Base-by-base conservation (phyloP, 2,329 filamentous ascomycete genomes). In the Daldinia eschscholtzii region DNA sequence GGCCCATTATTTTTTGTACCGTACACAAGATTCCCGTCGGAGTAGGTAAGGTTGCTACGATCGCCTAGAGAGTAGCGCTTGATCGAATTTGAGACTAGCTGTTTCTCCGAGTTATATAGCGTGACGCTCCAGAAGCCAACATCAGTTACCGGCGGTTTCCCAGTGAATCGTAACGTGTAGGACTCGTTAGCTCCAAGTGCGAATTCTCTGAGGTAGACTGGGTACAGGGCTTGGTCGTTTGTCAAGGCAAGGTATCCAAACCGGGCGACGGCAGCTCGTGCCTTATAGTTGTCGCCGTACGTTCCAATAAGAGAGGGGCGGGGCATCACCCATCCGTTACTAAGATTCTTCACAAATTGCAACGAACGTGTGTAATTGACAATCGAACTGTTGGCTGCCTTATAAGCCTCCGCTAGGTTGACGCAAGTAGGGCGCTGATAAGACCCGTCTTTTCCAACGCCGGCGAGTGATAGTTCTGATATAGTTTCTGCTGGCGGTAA, bases 201-300 rank as follows among this genome's bases (percentile, higher is more conserved):
- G 15, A 57, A 57, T 6, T 26, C 55, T n/a, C 39, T 18, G 20
- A 15, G 9, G 37, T 42, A 57, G 18, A 50, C 26, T 6, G 57
- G 57, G 20, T 52, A 60, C 15, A 52, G 18, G 20, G 57, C 57
- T 52, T 52, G 57, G 30, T 39, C 42, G 6, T 20, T 50, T n/a
- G 57, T 50, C 20, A 60, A 18, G 18, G 42, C 57, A 41, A 60
- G 44, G 33, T 60, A 60, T n/a, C 57, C 44, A n/a, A 50, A 41
- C n/a, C 18, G 42, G 13, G 57, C 57, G 26, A 52, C 30, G 13
- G 57, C 57, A 41, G 30, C 39, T 50, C 57, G 42, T 18, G 57
- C 57, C 12, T 26, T 18, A 44, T 60, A 52, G 30, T 60, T 60
- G 33, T 59, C 57, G 5, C 42, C 44, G 30, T 60, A 60, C 12